Conservation (phyloP, 2,329 filamentous ascomycete species). For the Paramyrothecium sp. region DNA sequence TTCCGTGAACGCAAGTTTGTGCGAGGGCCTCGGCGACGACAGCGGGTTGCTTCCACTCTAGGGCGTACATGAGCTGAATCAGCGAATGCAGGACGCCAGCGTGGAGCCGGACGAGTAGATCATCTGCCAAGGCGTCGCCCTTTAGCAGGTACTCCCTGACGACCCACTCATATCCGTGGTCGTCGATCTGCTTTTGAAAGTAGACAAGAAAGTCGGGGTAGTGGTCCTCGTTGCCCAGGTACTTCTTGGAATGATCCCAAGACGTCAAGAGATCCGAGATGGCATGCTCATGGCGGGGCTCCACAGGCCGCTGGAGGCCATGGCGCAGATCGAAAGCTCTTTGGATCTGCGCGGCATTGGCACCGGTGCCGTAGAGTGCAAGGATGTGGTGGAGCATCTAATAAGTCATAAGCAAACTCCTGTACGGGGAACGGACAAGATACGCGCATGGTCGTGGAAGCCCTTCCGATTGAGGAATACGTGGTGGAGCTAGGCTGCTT, state of each 20-base stretch:
- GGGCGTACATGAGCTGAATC: neutral
- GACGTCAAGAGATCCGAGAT: neutral
- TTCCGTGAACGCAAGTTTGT: neutral
- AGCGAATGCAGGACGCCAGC: neutral
- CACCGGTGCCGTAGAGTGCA: neutral
- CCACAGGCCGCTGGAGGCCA: neutral
- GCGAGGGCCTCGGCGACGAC: neutral
- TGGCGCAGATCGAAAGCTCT: neutral
- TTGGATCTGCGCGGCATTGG: neutral
- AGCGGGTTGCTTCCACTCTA: neutral
- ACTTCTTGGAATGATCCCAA: neutral
- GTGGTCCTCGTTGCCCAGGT: neutral
- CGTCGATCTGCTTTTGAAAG: neutral
- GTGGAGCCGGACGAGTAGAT: neutral
- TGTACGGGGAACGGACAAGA: neutral
- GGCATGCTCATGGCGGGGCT: neutral
- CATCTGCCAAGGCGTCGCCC: neutral
- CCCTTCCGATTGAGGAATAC: neutral
- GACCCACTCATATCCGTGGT: neutral
- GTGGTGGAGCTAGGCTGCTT: neutral
- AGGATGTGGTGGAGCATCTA: neutral
- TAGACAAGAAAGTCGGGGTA: neutral
- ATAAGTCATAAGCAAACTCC: neutral
- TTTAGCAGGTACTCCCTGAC: neutral
- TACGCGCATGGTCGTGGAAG: neutral